phyloP scores from a whole-genome alignment of 306 rosid genomes.

The Datisca glomerata region DNA sequence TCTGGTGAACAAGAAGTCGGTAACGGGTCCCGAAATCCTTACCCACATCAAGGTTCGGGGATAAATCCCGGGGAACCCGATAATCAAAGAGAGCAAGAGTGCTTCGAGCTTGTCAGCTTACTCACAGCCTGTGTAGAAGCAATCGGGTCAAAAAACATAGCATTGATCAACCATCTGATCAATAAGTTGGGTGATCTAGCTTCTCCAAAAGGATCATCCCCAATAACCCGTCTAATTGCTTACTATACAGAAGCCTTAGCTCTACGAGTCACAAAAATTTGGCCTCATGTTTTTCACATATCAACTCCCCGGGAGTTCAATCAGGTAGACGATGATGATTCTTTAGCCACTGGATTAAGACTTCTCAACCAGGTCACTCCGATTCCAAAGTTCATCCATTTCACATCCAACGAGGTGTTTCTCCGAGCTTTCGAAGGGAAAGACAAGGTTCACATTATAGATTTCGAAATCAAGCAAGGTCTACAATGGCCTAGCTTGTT shows the following conservation, averaged over 20 bases:
- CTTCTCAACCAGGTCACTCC: slow-evolving; percentile 79
- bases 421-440: slow-evolving; percentile 93
- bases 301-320: slow-evolving; percentile 66
- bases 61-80: slow-evolving; percentile 44
- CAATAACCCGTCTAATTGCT: slow-evolving; percentile 60
- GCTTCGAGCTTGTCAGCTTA: slow-evolving; percentile 60
- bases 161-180: slow-evolving; percentile 56
- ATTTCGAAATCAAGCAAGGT: slow-evolving; percentile 87
- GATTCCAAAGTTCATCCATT: slow-evolving; percentile 78
- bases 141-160: slow-evolving; percentile 50
- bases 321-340: slow-evolving; percentile 68
- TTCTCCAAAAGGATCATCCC: slow-evolving; percentile 48
- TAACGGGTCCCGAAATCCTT: slow-evolving; percentile 46
- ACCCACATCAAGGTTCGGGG: slow-evolving; percentile 30
- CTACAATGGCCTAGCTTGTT: slow-evolving; percentile 95
- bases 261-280: slow-evolving; percentile 57
- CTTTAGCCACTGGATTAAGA: slow-evolving; percentile 47
- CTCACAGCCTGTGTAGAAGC: slow-evolving; percentile 81
- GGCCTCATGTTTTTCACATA: slow-evolving; percentile 84
- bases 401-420: slow-evolving; percentile 82
- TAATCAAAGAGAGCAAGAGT: slow-evolving; percentile 41
- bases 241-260: slow-evolving; percentile 89
- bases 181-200: slow-evolving; percentile 72
- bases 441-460: slow-evolving; percentile 91
- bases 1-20: slow-evolving; percentile 53